phyloP scores from a whole-genome alignment of 176 grass and related monocot genomes.

The Hordeum marinum region DNA sequence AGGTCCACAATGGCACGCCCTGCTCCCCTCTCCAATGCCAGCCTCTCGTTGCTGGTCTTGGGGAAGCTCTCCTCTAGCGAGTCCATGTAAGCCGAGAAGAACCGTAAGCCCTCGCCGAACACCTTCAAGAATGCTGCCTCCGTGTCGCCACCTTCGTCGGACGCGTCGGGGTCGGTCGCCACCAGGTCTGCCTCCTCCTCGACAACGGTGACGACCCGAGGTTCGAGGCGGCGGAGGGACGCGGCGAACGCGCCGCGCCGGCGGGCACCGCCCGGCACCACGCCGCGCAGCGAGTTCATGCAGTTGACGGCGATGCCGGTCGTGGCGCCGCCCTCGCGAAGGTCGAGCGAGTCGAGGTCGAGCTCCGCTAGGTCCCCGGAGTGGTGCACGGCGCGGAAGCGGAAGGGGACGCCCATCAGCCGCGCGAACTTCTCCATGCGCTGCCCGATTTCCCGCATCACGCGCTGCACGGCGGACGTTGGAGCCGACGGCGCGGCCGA shows the following conservation, averaged over 20 bases:
- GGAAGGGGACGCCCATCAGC: slow-evolving; percentile 95
- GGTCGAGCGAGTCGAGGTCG: slow-evolving; percentile 74
- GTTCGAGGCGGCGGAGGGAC: slow-evolving; percentile 56
- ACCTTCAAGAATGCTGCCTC: slow-evolving; percentile 79
- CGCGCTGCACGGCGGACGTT: slow-evolving; percentile 58
- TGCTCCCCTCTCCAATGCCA: slow-evolving; percentile 73
- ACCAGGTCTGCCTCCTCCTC: slow-evolving; percentile 94
- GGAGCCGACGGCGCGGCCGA: slow-evolving; percentile 50
- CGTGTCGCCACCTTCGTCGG: slow-evolving; percentile 39
- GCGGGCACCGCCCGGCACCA: slow-evolving; percentile 40
- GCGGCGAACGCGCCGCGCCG: slow-evolving; percentile 55
- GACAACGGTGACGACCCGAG: slow-evolving; percentile 74
- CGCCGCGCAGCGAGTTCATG: slow-evolving; percentile 62
- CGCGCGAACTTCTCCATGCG: slow-evolving; percentile 98
- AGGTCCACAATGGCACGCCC: slow-evolving; percentile 78
- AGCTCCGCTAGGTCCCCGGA: slow-evolving; percentile 73
- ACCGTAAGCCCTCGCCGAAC: slow-evolving; percentile 72
- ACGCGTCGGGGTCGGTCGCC: neutral
- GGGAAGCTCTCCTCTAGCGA: slow-evolving; percentile 93
- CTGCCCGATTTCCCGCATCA: slow-evolving; percentile 95
- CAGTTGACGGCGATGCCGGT: slow-evolving; percentile 82
- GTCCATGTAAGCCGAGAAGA: slow-evolving; percentile 93
- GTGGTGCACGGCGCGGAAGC: slow-evolving; percentile 82
- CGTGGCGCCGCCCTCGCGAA: slow-evolving; percentile 35
- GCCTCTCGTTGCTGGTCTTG: slow-evolving; percentile 80